A percentile compares a stretch with the other conserved stretches of the same genome.
These are phyloP conservation scores for Populus pruinosa DNA, from an alignment of 345 rosid species.

Conservation along the genomic window DNA sequence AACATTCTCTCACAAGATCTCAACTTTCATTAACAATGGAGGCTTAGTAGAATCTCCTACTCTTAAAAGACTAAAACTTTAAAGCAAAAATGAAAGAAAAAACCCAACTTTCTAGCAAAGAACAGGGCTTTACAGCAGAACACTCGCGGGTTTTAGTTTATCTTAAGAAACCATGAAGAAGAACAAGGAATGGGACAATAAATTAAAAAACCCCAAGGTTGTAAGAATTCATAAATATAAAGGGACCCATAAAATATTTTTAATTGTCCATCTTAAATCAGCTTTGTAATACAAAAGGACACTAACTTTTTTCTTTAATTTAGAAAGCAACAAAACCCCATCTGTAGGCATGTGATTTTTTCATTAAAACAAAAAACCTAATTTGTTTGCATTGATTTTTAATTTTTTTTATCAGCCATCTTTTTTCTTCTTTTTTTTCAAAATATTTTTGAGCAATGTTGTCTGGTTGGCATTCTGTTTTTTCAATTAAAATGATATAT, in stretches of 20 bases:
- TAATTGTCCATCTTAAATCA: slow-evolving; percentile 21
- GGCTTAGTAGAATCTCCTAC: slow-evolving; percentile 25
- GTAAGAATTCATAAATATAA: slow-evolving; percentile 20
- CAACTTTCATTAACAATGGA: slow-evolving; percentile 42
- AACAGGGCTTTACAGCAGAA: slow-evolving; percentile 8
- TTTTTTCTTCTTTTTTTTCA: slow-evolving; percentile 20
- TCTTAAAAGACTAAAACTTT: slow-evolving; percentile 32
- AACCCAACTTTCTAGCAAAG: slow-evolving; percentile 12
- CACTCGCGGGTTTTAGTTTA: slow-evolving; percentile 13
- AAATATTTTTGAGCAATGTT: slow-evolving; percentile 25
- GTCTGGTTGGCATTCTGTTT: too few species aligned
- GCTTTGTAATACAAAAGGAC: slow-evolving; percentile 19
- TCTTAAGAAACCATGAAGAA: neutral
- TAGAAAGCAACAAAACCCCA: slow-evolving; percentile 27
- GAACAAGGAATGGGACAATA: slow-evolving; percentile 13
- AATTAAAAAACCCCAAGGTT: neutral
- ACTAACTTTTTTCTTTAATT: slow-evolving; percentile 21
- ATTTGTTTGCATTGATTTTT: slow-evolving; percentile 4
- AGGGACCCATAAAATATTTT: slow-evolving; percentile 27
- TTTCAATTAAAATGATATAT: too few species aligned
- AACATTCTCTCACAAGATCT: slow-evolving; percentile 39
- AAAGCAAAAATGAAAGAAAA: slow-evolving; percentile 17
- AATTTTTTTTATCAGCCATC: neutral
- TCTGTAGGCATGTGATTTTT: slow-evolving; percentile 30
- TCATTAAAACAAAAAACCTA: slow-evolving; percentile 18